These are phyloP conservation scores for Aspergillus nidulans DNA, from an alignment of 495 filamentous ascomycete species.

Conservation along the genomic window DNA sequence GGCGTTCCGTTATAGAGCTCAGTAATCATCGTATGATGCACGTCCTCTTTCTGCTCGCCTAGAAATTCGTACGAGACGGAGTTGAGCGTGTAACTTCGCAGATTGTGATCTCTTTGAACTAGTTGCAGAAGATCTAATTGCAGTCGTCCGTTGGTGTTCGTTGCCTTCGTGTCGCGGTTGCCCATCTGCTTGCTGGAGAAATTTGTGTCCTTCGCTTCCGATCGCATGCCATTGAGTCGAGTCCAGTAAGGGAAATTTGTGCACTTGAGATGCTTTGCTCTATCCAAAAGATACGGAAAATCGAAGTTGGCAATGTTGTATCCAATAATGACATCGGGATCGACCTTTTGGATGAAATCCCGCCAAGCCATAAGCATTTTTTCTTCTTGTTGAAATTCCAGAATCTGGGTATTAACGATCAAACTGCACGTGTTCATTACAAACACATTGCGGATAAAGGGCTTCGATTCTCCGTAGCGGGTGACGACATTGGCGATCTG, in stretches of 20 bases:
- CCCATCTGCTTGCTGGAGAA: conserved; percentile 99
- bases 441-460: conserved; percentile 95
- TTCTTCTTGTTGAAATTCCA: conserved; percentile 73
- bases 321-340: conserved; percentile 96
- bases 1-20: conserved; percentile 93
- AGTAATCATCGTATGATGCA: conserved; percentile 98
- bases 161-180: conserved; percentile 86
- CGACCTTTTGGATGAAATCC: conserved; percentile 83
- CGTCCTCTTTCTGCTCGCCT: conserved; percentile 97
- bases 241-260: conserved; percentile 79
- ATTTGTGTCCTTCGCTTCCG: conserved; percentile 68
- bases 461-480: conserved; percentile 89
- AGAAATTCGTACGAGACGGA: conserved; percentile 96
- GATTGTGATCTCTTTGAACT: conserved; percentile 88
- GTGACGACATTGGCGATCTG: conserved; percentile 99
- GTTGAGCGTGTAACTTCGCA: conserved; percentile 96
- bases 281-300: conserved; percentile 91
- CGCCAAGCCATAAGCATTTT: conserved; percentile 87
- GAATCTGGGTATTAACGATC: conserved; percentile 92
- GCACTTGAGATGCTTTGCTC: conserved; percentile 79
- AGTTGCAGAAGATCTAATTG: conserved; percentile 92
- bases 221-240: conserved; percentile 59
- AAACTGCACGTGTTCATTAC: conserved; percentile 83
- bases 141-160: conserved; percentile 89
- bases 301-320: conserved; percentile 99